phyloP scores from a whole-genome alignment of 495 filamentous ascomycete genomes.

The Hypoxylon fragiforme region DNA sequence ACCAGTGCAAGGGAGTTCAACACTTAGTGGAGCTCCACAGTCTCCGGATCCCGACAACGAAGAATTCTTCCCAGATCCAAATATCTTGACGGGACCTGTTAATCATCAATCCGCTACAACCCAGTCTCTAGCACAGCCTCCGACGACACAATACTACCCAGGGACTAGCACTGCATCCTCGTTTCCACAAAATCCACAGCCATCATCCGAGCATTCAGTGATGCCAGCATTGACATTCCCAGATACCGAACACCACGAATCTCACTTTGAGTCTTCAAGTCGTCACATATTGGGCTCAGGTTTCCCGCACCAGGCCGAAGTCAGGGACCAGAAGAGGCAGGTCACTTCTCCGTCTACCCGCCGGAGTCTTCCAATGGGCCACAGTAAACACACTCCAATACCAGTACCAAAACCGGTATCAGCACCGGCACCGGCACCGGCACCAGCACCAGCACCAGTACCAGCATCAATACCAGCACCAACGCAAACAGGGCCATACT shows the following conservation, averaged over 20 bases:
- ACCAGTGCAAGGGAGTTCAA: background rate
- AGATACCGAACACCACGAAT: constrained; percentile 19
- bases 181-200: constrained; percentile 20
- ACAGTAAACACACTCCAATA: constrained; percentile 22
- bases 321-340: too few relatives aligned
- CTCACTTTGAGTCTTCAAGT: constrained; percentile 11
- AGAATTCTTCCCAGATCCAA: constrained; percentile 36
- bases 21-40: background rate
- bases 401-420: constrained; percentile 19
- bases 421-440: constrained; percentile 7
- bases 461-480: constrained; percentile 18
- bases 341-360: constrained; percentile 10
- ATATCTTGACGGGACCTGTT: constrained; percentile 29
- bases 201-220: constrained; percentile 2
- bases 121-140: constrained; percentile 4
- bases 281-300: constrained; percentile 17
- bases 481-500: constrained; percentile 16
- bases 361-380: constrained; percentile 29
- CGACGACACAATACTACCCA: constrained; percentile 25
- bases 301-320: constrained; percentile 11
- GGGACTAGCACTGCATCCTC: constrained; percentile 4
- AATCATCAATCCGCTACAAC: constrained; percentile 15
- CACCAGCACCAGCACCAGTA: constrained; percentile 19
- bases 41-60: constrained; percentile 33
- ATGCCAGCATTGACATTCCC: constrained; percentile 29